Evolutionary conservation across 148 eudicot species (phyloP).

Genomic region (Camellia lanceoleosa): DNA sequence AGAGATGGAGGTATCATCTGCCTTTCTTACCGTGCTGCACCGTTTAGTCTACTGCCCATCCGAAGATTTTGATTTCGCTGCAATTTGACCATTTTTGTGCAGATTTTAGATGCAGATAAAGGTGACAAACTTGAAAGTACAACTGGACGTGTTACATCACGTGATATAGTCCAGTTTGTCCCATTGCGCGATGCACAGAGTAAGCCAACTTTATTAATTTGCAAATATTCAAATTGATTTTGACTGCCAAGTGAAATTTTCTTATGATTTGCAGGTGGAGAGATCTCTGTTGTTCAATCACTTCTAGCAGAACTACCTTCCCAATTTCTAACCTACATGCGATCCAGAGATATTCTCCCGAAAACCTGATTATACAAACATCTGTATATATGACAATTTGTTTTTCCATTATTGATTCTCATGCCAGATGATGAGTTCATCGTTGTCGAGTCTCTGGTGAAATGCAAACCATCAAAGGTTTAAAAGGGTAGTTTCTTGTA

Average conservation of each 20-base stretch:
- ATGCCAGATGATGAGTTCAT: background rate
- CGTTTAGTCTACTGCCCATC: background rate
- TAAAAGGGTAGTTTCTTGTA: conserved; percentile 11
- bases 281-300: conserved; percentile 73
- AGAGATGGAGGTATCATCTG: conserved; percentile 84
- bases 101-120: conserved; percentile 86
- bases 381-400: conserved; percentile 31
- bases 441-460: conserved; percentile 4
- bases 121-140: conserved; percentile 89
- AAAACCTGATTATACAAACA: conserved; percentile 31
- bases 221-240: background rate
- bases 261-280: conserved; percentile 67
- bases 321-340: conserved; percentile 86
- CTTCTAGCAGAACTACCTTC: conserved; percentile 89
- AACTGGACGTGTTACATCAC: conserved; percentile 78
- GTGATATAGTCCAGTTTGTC: conserved; percentile 94
- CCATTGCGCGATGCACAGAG: conserved; percentile 91
- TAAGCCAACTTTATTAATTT: conserved; percentile 26
- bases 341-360: conserved; percentile 67
- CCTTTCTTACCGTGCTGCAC: background rate
- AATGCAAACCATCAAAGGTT: background rate
- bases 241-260: background rate
- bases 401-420: conserved; percentile 5
- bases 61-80: background rate
- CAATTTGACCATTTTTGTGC: conserved; percentile 18